phyloP scores from a whole-genome alignment of 192 early-diverging fungal species.

The Backusella australiensis region DNA sequence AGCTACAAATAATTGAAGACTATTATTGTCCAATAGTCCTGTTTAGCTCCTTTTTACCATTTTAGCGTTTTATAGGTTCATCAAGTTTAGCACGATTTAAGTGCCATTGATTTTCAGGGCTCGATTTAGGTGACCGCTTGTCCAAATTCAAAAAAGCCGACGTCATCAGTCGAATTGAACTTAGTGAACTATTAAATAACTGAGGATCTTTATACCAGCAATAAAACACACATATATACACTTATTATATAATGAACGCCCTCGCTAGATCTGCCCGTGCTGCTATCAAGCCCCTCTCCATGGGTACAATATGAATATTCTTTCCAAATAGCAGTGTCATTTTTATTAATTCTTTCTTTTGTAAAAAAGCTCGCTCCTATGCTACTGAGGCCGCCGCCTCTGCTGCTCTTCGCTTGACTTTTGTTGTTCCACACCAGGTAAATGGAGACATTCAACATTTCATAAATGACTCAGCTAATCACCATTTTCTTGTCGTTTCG shows the following conservation, averaged over 20 bases:
- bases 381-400: conserved; percentile 74
- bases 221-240: background rate
- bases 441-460: background rate
- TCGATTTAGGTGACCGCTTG: background rate
- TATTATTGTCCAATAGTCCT: too few species aligned
- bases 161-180: background rate
- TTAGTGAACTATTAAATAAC: background rate
- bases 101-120: background rate
- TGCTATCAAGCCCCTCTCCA: conserved; percentile 41
- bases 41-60: too few species aligned
- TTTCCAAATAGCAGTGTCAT: background rate
- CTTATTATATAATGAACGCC: conserved; percentile 45
- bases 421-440: conserved; percentile 91
- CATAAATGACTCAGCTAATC: background rate
- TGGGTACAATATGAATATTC: conserved; percentile 36
- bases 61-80: background rate
- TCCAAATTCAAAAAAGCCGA: background rate
- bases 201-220: background rate
- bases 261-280: conserved; percentile 51
- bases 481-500: background rate
- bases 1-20: too few species aligned
- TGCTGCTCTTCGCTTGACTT: conserved; percentile 82
- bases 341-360: background rate
- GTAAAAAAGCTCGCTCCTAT: conserved; percentile 65
- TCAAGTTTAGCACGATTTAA: too few species aligned